These are phyloP conservation scores for Miscanthus lutarioriparius DNA, from an alignment of 176 grass and related monocot species.

Conservation along the genomic window DNA sequence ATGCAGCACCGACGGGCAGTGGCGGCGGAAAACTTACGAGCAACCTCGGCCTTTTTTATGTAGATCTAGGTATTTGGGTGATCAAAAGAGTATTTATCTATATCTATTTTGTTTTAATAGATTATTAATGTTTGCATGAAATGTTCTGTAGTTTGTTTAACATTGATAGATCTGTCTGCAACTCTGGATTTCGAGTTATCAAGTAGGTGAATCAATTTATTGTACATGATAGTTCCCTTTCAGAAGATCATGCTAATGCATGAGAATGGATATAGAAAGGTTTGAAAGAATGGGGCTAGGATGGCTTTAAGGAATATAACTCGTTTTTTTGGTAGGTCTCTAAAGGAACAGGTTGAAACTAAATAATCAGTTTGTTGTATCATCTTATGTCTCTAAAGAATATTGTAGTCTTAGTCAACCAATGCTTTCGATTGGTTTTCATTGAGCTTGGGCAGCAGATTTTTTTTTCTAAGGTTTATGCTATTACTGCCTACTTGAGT, in stretches of 20 bases:
- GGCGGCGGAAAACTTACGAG: no score
- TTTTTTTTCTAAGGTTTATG: no score
- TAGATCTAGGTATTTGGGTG: no score
- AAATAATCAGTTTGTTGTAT: not conserved
- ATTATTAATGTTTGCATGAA: no score
- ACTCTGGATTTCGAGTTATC: not conserved
- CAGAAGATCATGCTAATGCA: not conserved
- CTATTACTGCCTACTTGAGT: no score
- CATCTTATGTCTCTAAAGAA: not conserved
- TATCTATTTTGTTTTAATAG: no score
- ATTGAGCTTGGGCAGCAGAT: not conserved
- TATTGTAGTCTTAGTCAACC: not conserved
- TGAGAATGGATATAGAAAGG: not conserved
- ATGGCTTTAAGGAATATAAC: not conserved
- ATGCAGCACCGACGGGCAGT: no score
- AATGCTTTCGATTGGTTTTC: constrained; percentile 1
- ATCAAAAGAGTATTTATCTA: no score
- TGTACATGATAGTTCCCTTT: not conserved
- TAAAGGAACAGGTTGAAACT: not conserved
- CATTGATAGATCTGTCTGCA: no score
- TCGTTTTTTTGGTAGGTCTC: not conserved
- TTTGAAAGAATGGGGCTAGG: not conserved
- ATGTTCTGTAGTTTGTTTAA: no score
- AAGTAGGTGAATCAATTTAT: not conserved
- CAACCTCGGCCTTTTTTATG: no score